Percentiles rank a stretch among this genome's conserved stretches.
Conservation (phyloP, 1,284 basidiomycete species). For the Anthracocystis walkeri region DNA sequence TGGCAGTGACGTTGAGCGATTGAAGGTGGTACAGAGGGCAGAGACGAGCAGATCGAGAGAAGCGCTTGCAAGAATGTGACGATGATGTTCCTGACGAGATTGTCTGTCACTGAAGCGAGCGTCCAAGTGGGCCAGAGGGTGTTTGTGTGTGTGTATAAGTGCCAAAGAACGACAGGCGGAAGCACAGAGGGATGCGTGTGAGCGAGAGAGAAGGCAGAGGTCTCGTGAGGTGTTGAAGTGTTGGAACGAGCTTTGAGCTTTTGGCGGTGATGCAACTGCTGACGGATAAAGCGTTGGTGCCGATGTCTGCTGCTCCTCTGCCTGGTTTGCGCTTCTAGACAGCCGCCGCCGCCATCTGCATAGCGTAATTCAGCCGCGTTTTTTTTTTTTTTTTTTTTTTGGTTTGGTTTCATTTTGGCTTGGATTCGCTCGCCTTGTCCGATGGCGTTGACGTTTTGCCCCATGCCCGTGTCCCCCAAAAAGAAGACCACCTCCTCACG, state of each 20-base stretch:
- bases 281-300: slow-evolving; percentile 9
- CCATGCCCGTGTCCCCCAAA: too few species aligned
- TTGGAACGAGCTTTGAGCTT: slow-evolving; percentile 2
- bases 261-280: slow-evolving; percentile 3
- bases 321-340: slow-evolving; percentile 12
- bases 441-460: not conserved
- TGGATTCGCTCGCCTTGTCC: not conserved
- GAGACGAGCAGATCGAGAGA: slow-evolving; percentile 4
- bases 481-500: too few species aligned
- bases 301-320: not conserved
- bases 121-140: slow-evolving; percentile 5
- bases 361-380: slow-evolving; percentile 1
- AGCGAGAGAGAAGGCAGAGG: not conserved
- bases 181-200: not conserved
- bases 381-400: not conserved
- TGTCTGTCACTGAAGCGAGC: slow-evolving; percentile 4
- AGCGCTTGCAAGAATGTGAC: too few species aligned
- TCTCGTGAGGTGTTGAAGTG: slow-evolving; percentile 13
- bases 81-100: not conserved
- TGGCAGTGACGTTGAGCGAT: not conserved
- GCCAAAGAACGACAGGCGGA: too few species aligned
- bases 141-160: not conserved
- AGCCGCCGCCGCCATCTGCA: slow-evolving; percentile 11
- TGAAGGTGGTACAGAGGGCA: slow-evolving; percentile 13
- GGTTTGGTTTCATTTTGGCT: not conserved